Conservation (phyloP, 176 grass and related monocot species). For the Triticum turgidum region DNA sequence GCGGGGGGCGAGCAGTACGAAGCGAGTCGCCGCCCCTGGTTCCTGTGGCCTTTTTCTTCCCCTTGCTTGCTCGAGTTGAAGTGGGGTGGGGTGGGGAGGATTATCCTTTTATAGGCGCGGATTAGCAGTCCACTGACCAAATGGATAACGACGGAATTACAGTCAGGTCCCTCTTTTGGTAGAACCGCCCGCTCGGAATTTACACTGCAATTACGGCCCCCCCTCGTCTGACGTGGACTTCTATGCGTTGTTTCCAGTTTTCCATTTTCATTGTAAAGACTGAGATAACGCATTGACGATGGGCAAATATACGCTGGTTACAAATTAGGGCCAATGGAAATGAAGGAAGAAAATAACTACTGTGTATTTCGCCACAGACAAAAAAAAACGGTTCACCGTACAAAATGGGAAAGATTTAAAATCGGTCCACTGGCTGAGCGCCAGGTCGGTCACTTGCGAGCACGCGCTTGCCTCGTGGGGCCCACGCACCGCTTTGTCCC, state of each 20-base stretch:
- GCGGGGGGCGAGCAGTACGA: slow-evolving; percentile 27
- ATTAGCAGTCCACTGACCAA: slow-evolving; percentile 34
- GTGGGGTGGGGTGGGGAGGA: not conserved
- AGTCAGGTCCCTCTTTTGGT: slow-evolving; percentile 14
- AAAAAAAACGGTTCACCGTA: no score
- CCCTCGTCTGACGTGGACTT: not conserved
- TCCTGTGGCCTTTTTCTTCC: slow-evolving; percentile 38
- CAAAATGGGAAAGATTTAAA: no score
- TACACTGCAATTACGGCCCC: not conserved
- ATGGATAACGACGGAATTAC: slow-evolving; percentile 26
- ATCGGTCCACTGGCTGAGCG: no score
- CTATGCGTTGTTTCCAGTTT: not conserved
- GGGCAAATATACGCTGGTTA: no score
- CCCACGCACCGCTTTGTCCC: no score
- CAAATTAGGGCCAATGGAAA: no score
- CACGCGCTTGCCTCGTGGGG: no score
- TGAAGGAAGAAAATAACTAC: no score
- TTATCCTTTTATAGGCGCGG: slow-evolving; percentile 54
- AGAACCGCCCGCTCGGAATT: not conserved
- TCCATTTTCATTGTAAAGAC: not conserved
- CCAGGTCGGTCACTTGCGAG: no score
- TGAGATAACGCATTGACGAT: no score
- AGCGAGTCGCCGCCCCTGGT: slow-evolving; percentile 21
- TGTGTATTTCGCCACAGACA: no score
- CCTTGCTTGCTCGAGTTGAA: slow-evolving; percentile 32